These are phyloP conservation scores for Sphaerulina vaccinii DNA, from an alignment of 2,329 filamentous ascomycete species.

Conservation along the genomic window DNA sequence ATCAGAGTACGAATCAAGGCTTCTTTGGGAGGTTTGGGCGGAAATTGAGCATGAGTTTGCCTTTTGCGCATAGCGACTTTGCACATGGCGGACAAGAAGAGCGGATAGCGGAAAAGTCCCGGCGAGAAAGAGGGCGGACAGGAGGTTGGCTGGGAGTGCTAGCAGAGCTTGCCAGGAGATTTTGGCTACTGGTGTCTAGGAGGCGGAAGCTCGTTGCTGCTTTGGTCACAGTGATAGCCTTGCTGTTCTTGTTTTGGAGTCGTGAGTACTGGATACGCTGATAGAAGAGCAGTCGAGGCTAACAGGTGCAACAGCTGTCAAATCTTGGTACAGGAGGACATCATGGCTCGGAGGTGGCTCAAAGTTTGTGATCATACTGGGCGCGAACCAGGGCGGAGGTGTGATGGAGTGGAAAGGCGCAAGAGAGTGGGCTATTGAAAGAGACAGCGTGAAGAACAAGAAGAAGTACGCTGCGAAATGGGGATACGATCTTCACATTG, in stretches of 20 bases:
- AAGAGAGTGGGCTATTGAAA: slow-evolving; percentile 95
- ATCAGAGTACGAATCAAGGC: slow-evolving; percentile 73
- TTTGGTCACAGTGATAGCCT: slow-evolving; percentile 24
- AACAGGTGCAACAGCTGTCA: slow-evolving; percentile 49
- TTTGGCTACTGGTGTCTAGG: slow-evolving; percentile 33
- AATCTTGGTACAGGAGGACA: slow-evolving; percentile 66
- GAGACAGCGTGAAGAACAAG: slow-evolving; percentile 95
- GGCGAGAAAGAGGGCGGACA: slow-evolving; percentile 56
- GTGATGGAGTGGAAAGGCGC: slow-evolving; percentile 99
- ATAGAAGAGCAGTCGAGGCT: slow-evolving; percentile 1
- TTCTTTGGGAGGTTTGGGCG: slow-evolving; percentile 86
- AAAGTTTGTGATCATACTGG: slow-evolving; percentile 90
- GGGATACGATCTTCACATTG: slow-evolving; percentile 94
- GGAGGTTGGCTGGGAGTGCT: slow-evolving; percentile 7
- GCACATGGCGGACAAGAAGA: slow-evolving; percentile 49
- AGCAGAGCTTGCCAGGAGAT: slow-evolving; percentile 28
- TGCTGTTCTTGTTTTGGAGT: slow-evolving; percentile 30
- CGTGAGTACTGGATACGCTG: slow-evolving; percentile 23
- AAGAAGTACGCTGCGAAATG: slow-evolving; percentile 79
- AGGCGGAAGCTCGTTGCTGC: slow-evolving; percentile 33
- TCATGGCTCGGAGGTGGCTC: slow-evolving; percentile 75
- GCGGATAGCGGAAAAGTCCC: slow-evolving; percentile 73
- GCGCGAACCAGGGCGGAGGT: slow-evolving; percentile 89
- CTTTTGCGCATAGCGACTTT: slow-evolving; percentile 66
- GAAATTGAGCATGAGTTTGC: slow-evolving; percentile 72